Conservation (phyloP, 352 stramenopile species). For the Pythium volutum region DNA sequence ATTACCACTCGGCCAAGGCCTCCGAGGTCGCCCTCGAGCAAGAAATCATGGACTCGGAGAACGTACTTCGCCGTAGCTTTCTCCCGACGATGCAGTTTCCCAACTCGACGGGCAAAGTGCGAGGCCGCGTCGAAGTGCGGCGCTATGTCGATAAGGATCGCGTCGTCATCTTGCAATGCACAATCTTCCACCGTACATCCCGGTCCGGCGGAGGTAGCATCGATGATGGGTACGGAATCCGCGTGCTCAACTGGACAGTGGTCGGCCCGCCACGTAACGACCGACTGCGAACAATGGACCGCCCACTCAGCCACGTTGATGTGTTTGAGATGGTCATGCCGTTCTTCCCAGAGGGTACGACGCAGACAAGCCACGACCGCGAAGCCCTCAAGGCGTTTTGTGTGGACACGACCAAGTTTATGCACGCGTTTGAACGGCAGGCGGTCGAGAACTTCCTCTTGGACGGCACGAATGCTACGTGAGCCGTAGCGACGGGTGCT, state of each 20-base stretch:
- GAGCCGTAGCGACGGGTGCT: no score
- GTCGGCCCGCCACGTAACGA: constrained; percentile 5
- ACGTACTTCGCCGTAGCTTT: background rate
- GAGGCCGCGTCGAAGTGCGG: background rate
- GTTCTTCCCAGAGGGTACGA: background rate
- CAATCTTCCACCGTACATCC: background rate
- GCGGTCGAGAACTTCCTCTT: constrained; percentile 8
- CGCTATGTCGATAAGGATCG: background rate
- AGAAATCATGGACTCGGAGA: background rate
- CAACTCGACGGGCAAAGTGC: background rate
- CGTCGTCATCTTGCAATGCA: constrained; percentile 4
- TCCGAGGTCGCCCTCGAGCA: background rate
- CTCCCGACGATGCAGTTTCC: background rate
- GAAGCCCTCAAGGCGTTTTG: constrained; percentile 3
- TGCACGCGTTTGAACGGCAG: constrained; percentile 3
- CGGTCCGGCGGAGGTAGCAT: background rate
- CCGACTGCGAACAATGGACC: background rate
- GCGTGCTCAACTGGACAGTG: constrained; percentile 6
- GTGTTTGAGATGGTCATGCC: constrained; percentile 5
- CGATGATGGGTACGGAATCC: background rate
- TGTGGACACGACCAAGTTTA: constrained; percentile 1
- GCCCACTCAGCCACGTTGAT: background rate
- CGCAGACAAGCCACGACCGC: no score
- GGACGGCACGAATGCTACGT: no score
- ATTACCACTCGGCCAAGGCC: no score